Percentiles rank a stretch among this genome's conserved stretches.
Evolutionary conservation across 2,329 filamentous ascomycete species (phyloP).

Genomic region (Apiospora koreana): DNA sequence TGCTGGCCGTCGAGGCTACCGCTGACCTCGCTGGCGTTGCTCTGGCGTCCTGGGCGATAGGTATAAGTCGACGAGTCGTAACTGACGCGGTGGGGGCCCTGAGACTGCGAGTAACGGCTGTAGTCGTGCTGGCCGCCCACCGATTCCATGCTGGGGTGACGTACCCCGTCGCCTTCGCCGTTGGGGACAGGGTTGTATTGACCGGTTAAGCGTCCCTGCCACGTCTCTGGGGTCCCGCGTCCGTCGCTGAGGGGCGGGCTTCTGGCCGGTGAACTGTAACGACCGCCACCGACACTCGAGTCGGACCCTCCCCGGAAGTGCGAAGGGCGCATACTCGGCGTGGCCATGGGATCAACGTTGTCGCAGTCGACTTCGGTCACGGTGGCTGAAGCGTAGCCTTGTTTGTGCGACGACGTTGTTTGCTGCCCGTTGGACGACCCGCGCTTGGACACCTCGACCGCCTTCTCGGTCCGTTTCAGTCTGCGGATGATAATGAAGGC

Average conservation of each 20-base stretch:
- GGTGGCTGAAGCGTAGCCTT: constrained; percentile 38
- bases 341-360: constrained; percentile 38
- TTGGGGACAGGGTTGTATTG: constrained; percentile 19
- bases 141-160: constrained; percentile 31
- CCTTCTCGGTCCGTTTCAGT: constrained; percentile 46
- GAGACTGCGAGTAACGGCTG: constrained; percentile 19
- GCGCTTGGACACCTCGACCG: constrained; percentile 35
- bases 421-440: constrained; percentile 33
- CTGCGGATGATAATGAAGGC: constrained; percentile 52
- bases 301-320: constrained; percentile 23
- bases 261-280: constrained; percentile 19
- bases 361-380: constrained; percentile 42
- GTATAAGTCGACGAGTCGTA: constrained; percentile 40
- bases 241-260: constrained; percentile 24
- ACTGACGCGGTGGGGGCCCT: constrained; percentile 24
- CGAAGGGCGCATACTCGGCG: constrained; percentile 26
- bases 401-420: constrained; percentile 37
- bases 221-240: constrained; percentile 24
- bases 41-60: constrained; percentile 42
- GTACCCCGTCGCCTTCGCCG: constrained; percentile 24
- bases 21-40: constrained; percentile 46
- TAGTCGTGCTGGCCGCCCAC: constrained; percentile 24
- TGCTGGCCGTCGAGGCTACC: constrained; percentile 31
- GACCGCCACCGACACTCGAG: constrained; percentile 16
- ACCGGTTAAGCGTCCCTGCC: constrained; percentile 15